Percentiles rank a stretch among this genome's conserved stretches.
phyloP scores from a whole-genome alignment of 257 asterid species.

The Rhazya stricta region DNA sequence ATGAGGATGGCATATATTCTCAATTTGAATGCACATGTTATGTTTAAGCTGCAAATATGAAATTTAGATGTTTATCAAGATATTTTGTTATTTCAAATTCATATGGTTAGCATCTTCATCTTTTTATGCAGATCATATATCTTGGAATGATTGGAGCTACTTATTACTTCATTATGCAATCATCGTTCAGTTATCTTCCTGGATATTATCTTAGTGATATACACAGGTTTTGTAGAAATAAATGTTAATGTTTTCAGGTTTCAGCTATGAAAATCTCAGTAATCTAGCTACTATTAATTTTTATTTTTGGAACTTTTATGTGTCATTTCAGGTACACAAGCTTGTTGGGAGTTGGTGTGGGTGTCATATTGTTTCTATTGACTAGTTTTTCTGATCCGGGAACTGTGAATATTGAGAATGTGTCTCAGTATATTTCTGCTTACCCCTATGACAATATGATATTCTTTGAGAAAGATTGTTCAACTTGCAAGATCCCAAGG shows the following conservation, averaged over 20 bases:
- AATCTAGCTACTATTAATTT: slow-evolving; percentile 4
- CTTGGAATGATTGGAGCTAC: slow-evolving; percentile 72
- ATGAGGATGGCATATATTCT: neutral
- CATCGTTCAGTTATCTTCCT: slow-evolving; percentile 82
- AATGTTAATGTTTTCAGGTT: neutral
- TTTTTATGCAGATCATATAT: slow-evolving; percentile 65
- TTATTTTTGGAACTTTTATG: neutral
- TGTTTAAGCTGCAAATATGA: neutral
- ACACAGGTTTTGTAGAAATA: slow-evolving; percentile 58
- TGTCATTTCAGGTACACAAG: slow-evolving; percentile 62
- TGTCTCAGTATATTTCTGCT: slow-evolving; percentile 66
- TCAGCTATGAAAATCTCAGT: neutral
- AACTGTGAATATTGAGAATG: slow-evolving; percentile 68
- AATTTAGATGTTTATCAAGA: neutral
- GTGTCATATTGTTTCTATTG: slow-evolving; percentile 75
- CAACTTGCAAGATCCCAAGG: slow-evolving; percentile 96
- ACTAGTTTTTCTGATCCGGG: slow-evolving; percentile 99
- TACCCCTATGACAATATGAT: slow-evolving; percentile 87
- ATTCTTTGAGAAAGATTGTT: slow-evolving; percentile 77
- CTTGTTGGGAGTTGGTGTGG: slow-evolving; percentile 87
- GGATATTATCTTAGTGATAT: slow-evolving; percentile 74
- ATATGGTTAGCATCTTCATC: slow-evolving; percentile 14
- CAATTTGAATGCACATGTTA: neutral
- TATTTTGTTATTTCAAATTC: neutral
- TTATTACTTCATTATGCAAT: slow-evolving; percentile 54